Evolutionary conservation across 2,329 filamentous ascomycete genomes (phyloP).

Genomic region (Chaetomium sp.): DNA sequence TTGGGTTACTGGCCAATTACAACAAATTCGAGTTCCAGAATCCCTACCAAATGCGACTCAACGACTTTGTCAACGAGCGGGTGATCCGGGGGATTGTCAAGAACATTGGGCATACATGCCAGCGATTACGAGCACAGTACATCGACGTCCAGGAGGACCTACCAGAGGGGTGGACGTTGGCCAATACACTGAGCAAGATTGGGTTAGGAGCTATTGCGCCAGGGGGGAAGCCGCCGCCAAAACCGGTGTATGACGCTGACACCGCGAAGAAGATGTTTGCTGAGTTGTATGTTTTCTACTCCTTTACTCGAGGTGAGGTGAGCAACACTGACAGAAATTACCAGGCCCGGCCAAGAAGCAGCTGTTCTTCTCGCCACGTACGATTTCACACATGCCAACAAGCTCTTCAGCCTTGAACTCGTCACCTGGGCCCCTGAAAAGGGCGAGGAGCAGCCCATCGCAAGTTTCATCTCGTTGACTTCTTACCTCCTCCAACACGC

Average conservation of each 20-base stretch:
- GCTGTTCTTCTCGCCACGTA: slow-evolving; percentile 80
- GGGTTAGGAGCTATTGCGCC: slow-evolving; percentile 72
- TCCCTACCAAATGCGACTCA: slow-evolving; percentile 83
- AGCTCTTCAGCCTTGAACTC: slow-evolving; percentile 84
- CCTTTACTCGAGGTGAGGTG: no score
- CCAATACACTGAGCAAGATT: slow-evolving; percentile 74
- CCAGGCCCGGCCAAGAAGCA: slow-evolving; percentile 70
- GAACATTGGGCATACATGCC: slow-evolving; percentile 68
- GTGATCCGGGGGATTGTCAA: slow-evolving; percentile 77
- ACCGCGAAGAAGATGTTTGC: slow-evolving; percentile 77
- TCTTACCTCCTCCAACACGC: slow-evolving; percentile 94
- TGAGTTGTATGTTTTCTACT: slow-evolving; percentile 54
- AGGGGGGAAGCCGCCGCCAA: slow-evolving; percentile 56
- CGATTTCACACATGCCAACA: slow-evolving; percentile 91
- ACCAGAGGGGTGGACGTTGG: slow-evolving; percentile 82
- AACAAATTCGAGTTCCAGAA: slow-evolving; percentile 99
- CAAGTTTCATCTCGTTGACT: slow-evolving; percentile 76
- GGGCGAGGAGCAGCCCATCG: slow-evolving; percentile 65
- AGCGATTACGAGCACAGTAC: slow-evolving; percentile 64
- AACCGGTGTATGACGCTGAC: slow-evolving; percentile 62
- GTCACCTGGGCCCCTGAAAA: slow-evolving; percentile 59
- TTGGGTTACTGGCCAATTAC: slow-evolving; percentile 90
- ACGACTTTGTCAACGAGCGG: slow-evolving; percentile 90
- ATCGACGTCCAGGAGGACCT: slow-evolving; percentile 83
- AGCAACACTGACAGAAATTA: neutral